These are phyloP conservation scores for Chlorella sorokiniana DNA, from an alignment of 139 green algal genomes.

Conservation along the genomic window DNA sequence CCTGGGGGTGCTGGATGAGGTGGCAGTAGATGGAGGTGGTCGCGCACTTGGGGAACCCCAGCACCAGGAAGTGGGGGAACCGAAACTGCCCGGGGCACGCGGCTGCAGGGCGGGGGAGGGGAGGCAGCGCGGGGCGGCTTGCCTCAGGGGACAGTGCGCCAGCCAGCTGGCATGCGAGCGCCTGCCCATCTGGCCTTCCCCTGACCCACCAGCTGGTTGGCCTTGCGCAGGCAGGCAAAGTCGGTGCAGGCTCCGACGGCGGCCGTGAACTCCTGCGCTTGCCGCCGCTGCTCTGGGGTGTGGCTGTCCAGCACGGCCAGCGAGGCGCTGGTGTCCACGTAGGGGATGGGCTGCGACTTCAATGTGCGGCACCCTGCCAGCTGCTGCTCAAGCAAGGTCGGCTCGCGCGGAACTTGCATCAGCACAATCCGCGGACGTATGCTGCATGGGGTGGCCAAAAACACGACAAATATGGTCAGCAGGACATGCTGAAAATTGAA, in stretches of 20 bases:
- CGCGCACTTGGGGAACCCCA: slow-evolving; percentile 27
- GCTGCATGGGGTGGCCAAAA: not conserved
- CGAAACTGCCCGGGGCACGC: slow-evolving; percentile 18
- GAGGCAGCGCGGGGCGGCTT: too few species aligned
- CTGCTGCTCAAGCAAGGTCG: slow-evolving; percentile 22
- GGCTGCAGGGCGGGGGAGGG: not conserved
- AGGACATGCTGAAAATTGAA: not conserved
- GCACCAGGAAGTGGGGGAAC: slow-evolving; percentile 11
- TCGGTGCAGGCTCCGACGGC: not conserved
- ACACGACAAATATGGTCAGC: not conserved
- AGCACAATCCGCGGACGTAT: not conserved
- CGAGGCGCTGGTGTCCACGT: slow-evolving; percentile 1
- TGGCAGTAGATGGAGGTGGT: slow-evolving; percentile 27
- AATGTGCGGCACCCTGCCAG: slow-evolving; percentile 20
- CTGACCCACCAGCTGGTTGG: slow-evolving; percentile 21
- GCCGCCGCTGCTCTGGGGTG: slow-evolving; percentile 11
- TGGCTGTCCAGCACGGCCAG: not conserved
- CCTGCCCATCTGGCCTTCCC: not conserved
- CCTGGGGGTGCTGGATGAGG: slow-evolving; percentile 24
- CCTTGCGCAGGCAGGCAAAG: slow-evolving; percentile 8
- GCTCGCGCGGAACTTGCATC: not conserved
- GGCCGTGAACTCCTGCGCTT: not conserved
- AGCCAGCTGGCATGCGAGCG: not conserved
- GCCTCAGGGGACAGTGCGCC: not conserved
- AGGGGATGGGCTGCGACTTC: slow-evolving; percentile 1